phyloP scores from a whole-genome alignment of 2,329 filamentous ascomycete species.

The Ilyonectria sp. region DNA sequence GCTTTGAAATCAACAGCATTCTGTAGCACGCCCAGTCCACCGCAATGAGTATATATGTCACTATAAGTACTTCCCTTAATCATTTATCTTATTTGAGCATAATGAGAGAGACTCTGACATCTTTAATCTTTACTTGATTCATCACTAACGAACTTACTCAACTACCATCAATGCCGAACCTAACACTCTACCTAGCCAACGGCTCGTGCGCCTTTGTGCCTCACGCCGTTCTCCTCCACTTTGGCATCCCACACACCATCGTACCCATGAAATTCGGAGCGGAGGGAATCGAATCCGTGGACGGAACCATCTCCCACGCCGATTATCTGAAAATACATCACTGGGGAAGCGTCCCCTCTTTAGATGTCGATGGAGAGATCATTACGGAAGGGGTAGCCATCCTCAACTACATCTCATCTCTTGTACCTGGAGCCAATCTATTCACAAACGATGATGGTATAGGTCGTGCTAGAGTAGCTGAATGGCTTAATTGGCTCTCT shows the following conservation, averaged over 20 bases:
- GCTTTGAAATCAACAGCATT: too few relatives aligned
- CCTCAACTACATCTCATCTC: slow-evolving; percentile 50
- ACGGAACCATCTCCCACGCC: slow-evolving; percentile 43
- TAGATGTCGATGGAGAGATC: slow-evolving; percentile 47
- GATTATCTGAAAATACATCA: slow-evolving; percentile 52
- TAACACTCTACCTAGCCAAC: slow-evolving; percentile 50
- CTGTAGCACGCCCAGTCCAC: too few relatives aligned
- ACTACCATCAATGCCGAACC: slow-evolving; percentile 31
- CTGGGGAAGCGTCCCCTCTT: slow-evolving; percentile 50
- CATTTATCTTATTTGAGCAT: too few relatives aligned
- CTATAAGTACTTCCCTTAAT: too few relatives aligned
- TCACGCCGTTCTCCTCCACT: slow-evolving; percentile 50
- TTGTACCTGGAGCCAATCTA: slow-evolving; percentile 39
- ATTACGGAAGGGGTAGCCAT: slow-evolving; percentile 54
- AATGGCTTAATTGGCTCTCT: slow-evolving; percentile 54
- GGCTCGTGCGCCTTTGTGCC: slow-evolving; percentile 51
- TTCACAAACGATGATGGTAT: slow-evolving; percentile 36
- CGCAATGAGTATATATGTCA: too few relatives aligned
- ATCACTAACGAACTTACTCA: too few relatives aligned
- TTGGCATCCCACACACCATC: slow-evolving; percentile 44
- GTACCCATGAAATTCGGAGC: slow-evolving; percentile 40
- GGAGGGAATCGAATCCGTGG: slow-evolving; percentile 38
- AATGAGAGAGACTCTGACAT: too few relatives aligned
- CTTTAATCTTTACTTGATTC: too few relatives aligned
- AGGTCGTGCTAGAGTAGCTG: slow-evolving; percentile 44